Percentiles rank a stretch among this genome's conserved stretches.
These are phyloP conservation scores for Biscogniauxia sp. DNA, from an alignment of 2,329 filamentous ascomycete genomes.

Conservation along the genomic window DNA sequence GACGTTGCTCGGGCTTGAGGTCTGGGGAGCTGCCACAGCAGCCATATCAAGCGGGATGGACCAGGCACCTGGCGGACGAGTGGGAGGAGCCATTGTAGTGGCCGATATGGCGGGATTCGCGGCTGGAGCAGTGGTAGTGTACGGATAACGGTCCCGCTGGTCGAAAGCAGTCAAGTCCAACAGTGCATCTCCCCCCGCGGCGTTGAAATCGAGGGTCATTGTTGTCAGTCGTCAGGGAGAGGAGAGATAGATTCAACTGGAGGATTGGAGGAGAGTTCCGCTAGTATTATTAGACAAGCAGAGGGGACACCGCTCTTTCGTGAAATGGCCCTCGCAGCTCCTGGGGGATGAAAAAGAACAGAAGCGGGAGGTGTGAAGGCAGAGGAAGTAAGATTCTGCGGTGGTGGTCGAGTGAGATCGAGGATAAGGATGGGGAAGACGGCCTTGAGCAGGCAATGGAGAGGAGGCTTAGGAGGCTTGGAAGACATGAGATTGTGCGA, in stretches of 20 bases:
- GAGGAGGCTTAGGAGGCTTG: slow-evolving; percentile 12
- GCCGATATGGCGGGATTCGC: slow-evolving; percentile 38
- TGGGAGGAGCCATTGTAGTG: slow-evolving; percentile 37
- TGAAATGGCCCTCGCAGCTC: slow-evolving; percentile 24
- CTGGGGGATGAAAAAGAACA: slow-evolving; percentile 28
- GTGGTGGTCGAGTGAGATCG: slow-evolving; percentile 33
- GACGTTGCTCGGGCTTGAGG: slow-evolving; percentile 42
- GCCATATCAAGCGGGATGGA: slow-evolving; percentile 53
- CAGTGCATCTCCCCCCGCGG: slow-evolving; percentile 56
- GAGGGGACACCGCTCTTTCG: slow-evolving; percentile 47
- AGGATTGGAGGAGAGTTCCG: slow-evolving; percentile 39
- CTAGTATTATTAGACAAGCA: slow-evolving; percentile 46
- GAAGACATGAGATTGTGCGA: slow-evolving; percentile 28
- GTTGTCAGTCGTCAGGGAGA: slow-evolving; percentile 31
- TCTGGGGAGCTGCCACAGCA: slow-evolving; percentile 36
- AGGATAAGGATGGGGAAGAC: slow-evolving; percentile 29
- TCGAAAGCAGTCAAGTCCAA: slow-evolving; percentile 60
- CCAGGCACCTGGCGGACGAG: slow-evolving; percentile 45
- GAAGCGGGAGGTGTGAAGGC: slow-evolving; percentile 23
- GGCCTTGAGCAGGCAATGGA: slow-evolving; percentile 25
- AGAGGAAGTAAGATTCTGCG: slow-evolving; percentile 33
- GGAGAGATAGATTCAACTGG: slow-evolving; percentile 33
- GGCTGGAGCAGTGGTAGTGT: slow-evolving; percentile 43
- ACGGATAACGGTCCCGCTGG: slow-evolving; percentile 55
- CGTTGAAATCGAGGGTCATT: slow-evolving; percentile 62